These are phyloP conservation scores for Amylocystis lapponica DNA, from an alignment of 768 basidiomycete genomes.

Conservation along the genomic window DNA sequence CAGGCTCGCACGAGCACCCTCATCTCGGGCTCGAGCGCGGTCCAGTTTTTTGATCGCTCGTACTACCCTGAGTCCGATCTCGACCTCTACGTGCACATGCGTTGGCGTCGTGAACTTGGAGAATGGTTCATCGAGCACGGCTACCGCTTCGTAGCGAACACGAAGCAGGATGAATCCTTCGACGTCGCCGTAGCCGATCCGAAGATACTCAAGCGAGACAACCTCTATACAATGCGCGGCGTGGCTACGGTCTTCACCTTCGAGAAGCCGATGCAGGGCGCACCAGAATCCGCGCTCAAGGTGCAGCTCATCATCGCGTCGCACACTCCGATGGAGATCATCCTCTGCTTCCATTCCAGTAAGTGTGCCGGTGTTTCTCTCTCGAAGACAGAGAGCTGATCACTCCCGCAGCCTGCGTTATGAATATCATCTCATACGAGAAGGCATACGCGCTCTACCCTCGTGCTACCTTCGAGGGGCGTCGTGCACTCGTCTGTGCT, in stretches of 20 bases:
- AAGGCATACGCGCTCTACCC: constrained; percentile 40
- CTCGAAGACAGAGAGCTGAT: too few species aligned
- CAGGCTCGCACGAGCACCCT: constrained; percentile 38
- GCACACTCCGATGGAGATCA: constrained; percentile 27
- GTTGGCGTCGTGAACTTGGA: constrained; percentile 21
- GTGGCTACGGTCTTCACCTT: too few species aligned
- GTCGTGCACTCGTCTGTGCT: constrained; percentile 16
- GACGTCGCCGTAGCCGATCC: too few species aligned
- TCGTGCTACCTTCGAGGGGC: constrained; percentile 32
- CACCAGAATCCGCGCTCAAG: constrained; percentile 13
- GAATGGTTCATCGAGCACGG: constrained; percentile 30
- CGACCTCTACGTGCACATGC: constrained; percentile 34
- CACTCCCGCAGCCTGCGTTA: constrained; percentile 30
- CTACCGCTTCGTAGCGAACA: constrained; percentile 23
- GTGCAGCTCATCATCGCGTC: constrained; percentile 37
- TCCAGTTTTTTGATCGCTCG: constrained; percentile 43
- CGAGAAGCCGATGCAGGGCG: constrained; percentile 5
- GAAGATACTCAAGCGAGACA: too few species aligned
- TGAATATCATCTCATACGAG: constrained; percentile 39
- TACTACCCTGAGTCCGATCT: constrained; percentile 42
- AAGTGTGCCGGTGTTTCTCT: constrained; percentile 16
- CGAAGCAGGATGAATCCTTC: constrained; percentile 17
- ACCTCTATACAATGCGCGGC: too few species aligned
- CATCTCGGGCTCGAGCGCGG: constrained; percentile 46
- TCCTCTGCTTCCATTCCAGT: constrained; percentile 47